phyloP scores from a whole-genome alignment of 2,329 filamentous ascomycete genomes.

The Cytospora paraplurivora region DNA sequence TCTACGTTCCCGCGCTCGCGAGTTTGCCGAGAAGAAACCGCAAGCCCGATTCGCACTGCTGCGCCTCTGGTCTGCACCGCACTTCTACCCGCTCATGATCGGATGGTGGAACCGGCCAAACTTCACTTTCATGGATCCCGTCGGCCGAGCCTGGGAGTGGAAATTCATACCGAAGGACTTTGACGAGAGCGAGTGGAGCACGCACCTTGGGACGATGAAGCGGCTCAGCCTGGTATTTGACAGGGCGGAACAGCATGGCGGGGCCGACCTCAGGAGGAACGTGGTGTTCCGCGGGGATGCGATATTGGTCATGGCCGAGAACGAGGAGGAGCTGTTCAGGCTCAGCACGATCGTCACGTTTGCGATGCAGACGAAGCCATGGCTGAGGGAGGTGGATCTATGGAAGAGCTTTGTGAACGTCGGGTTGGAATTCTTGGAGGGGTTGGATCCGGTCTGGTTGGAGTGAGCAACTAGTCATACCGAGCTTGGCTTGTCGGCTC shows the following conservation, averaged over 20 bases:
- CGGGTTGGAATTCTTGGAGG: constrained; percentile 46
- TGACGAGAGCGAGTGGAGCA: constrained; percentile 45
- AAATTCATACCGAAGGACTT: constrained; percentile 52
- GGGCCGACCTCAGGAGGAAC: constrained; percentile 39
- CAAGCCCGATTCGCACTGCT: constrained; percentile 47
- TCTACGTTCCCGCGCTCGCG: not conserved
- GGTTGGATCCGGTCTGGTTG: constrained; percentile 44
- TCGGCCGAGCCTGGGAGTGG: constrained; percentile 48
- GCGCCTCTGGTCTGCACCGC: constrained; percentile 49
- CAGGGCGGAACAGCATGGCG: constrained; percentile 22
- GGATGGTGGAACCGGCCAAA: constrained; percentile 39
- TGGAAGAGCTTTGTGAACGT: constrained; percentile 55
- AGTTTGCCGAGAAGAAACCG: constrained; percentile 34
- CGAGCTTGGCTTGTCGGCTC: constrained; percentile 2
- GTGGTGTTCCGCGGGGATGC: constrained; percentile 46
- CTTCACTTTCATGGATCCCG: constrained; percentile 45
- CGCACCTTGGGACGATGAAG: constrained; percentile 42
- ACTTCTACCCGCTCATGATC: constrained; percentile 53
- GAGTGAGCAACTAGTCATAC: constrained; percentile 27
- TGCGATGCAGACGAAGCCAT: constrained; percentile 50
- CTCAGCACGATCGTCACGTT: constrained; percentile 45
- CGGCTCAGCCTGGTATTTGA: constrained; percentile 37
- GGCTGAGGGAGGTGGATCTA: constrained; percentile 52
- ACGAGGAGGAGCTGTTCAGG: constrained; percentile 44
- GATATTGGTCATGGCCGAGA: constrained; percentile 48